Evolutionary conservation across 2,329 filamentous ascomycete species (phyloP), one percentile per base, ranked within the genome.

Genomic region (Nothomitra cinnamomea): DNA sequence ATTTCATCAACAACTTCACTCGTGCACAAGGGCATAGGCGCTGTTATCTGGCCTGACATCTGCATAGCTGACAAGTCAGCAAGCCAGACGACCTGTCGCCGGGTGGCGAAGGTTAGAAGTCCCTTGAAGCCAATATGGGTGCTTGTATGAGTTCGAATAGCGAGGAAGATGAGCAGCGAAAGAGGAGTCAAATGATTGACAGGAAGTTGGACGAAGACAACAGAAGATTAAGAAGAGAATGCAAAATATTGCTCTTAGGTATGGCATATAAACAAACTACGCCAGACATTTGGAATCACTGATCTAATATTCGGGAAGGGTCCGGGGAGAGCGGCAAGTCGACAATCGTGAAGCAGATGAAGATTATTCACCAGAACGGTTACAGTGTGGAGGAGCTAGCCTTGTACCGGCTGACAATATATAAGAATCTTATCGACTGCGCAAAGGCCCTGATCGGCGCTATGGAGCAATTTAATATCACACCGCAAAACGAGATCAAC

Each of bases 331-430:
- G 90, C 69, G 92, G 92, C 61, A 98, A 98, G 71, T 96, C 92
- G 55, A 98, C 92, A 8, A 96, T 98, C 63, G 92, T 98, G 61
- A 98, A 98, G 70, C 92, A 98, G 75, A 98, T 98, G 92, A 98
- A 96, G 72, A 98, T 98, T 62, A 96, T 98, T 64, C 92, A 98
- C 65, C 84, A 96, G 63, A 95, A 95, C 70, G 92, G 92, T 57
- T 98, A 98, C 70, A 89, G 87, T 10, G 81, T 87, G 60, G 90
- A 96, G 62, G 92, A 98, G 69, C 76, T 96, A 51, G 85, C 85
- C 63, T 83, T 95, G 66, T 96, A 96, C 72, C 85, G 92, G 56
- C 80, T 94, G 57, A 96, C 92, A 35, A 88, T 98, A 56, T 98
- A 94, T 74, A 98, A 98, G 72, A 98, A 98, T 67, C 76, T 98